Base-by-base conservation (phyloP, 2,329 filamentous ascomycete genomes). In the Pyrenochaeta sp. region DNA sequence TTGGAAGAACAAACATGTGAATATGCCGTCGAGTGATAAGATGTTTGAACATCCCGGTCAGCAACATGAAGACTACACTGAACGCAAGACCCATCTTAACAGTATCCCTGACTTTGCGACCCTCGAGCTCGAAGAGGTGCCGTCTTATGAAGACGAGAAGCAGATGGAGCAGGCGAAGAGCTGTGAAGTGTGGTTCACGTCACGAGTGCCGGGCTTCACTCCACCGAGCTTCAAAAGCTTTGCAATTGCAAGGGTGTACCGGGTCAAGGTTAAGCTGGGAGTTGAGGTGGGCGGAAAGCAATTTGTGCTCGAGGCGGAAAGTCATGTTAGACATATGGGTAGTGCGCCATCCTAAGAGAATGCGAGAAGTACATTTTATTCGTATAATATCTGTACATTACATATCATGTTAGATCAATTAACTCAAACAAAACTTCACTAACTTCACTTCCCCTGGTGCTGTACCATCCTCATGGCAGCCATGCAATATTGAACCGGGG, bases 191-290 rank as follows among this genome's bases (percentile, higher is more conserved):
- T 68, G 60, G 66, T 71, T 65, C 33, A 52, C 51, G 14, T 61
- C 56, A 3, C 20, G 65, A 9, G 49, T 71, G 4, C 66, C 68
- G 10, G 55, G 65, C 1, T 47, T 35, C n/a, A 66, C 55, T 37
- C 36, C 60, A 5, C 63, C 68, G 31, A 63, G 58, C 31, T 71
- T 71, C 32, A 40, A 41, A 31, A 63, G 61, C 30, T 71, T 67
- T 52, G 68, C 66, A 4, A 56, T 71, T 29, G 51, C 45, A 14
- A 50, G 66, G 31, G 32, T 15, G 10, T 71, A 71, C 56, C 51
- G 58, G 41, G 27, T 69, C 2, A 68, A 61, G 50, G 51, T 60
- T 0, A 62, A 54, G 49, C 12, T 66, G 15, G 51, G 39, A 7
- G 31, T 61, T 1, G 59, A 63, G 37, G 18, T 62, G 35, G 64